phyloP scores from a whole-genome alignment of 257 asterid genomes.

The Buddleja alternifolia region DNA sequence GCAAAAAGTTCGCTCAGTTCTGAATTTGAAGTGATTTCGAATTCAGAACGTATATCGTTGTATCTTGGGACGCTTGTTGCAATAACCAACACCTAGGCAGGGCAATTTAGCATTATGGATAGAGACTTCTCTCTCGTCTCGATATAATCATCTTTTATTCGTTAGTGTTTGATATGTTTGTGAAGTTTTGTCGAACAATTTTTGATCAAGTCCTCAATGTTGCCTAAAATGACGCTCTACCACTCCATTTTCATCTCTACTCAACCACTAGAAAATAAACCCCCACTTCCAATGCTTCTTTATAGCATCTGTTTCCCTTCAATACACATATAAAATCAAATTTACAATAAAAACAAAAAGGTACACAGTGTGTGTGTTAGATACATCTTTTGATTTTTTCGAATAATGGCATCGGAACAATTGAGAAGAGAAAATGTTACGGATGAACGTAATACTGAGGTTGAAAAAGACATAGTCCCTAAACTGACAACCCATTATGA shows the following conservation, averaged over 20 bases:
- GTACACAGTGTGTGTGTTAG: neutral
- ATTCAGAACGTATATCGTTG: no score
- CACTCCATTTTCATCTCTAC: slow-evolving; percentile 7
- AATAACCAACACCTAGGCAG: no score
- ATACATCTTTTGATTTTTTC: neutral
- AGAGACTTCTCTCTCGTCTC: no score
- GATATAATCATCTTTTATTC: no score
- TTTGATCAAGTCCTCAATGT: no score
- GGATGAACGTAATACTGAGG: slow-evolving; percentile 34
- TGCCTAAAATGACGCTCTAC: neutral
- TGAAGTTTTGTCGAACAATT: no score
- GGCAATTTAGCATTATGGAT: no score
- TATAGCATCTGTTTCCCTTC: neutral
- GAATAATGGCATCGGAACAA: slow-evolving; percentile 55
- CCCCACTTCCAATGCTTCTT: neutral
- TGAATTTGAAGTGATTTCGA: no score
- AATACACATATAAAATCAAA: neutral
- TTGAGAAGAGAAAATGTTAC: slow-evolving; percentile 43
- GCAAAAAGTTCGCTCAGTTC: no score
- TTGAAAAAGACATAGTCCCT: slow-evolving; percentile 60
- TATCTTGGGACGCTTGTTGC: no score
- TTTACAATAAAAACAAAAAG: neutral
- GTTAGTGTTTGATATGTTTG: no score
- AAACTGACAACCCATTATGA: slow-evolving; percentile 64
- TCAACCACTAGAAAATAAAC: slow-evolving; percentile 15